Evolutionary conservation across 768 basidiomycete genomes (phyloP), one percentile per base, ranked within the genome.

Genomic region (Hypsizygus marmoreus): DNA sequence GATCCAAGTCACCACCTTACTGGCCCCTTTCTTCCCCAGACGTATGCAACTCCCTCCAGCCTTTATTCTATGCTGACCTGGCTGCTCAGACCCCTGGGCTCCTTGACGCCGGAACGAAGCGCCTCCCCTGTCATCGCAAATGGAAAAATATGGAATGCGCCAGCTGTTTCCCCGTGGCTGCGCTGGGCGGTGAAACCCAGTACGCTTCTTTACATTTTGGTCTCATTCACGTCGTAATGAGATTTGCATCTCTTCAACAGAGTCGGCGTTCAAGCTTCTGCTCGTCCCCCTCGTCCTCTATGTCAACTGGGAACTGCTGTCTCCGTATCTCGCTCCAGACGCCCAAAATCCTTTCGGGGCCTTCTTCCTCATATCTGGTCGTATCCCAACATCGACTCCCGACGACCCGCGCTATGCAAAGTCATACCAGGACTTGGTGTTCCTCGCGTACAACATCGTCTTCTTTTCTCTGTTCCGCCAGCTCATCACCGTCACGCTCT

Each of bases 381-480:
- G 56, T n/a, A 47, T 88, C 23, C 69, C 80, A 8, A 66, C 67
- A 2, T 77, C 83, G 0, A 60, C 74, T 4, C 66, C 70, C 5
- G 74, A 76, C 0, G 79, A 84, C 52, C 77, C 79, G 0, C 78
- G 77, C 24, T 91, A 89, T 58, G 70, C 70, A 29, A 97, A 93
- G 68, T 79, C 79, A 12, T 87, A 75, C 54, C 66, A 79, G 48
- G 95, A 98, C 60, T 51, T 93, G 7, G 59, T 76, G 12, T 99
- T 99, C 68, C 56, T 97, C 35, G 75, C 76, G 2, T 95, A 91
- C 66, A 74, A 95, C 60, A 73, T 97, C 65, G 70, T 98, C 39
- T 82, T 95, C 57, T 98, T 87, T 71, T 95, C 92, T 2, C 88
- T 93, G 62, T 54, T 94, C 32, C 84, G 95, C 23, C 93, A 97